phyloP scores from a whole-genome alignment of 352 stramenopile genomes.

The Phytophthora macrochlamydospora region DNA sequence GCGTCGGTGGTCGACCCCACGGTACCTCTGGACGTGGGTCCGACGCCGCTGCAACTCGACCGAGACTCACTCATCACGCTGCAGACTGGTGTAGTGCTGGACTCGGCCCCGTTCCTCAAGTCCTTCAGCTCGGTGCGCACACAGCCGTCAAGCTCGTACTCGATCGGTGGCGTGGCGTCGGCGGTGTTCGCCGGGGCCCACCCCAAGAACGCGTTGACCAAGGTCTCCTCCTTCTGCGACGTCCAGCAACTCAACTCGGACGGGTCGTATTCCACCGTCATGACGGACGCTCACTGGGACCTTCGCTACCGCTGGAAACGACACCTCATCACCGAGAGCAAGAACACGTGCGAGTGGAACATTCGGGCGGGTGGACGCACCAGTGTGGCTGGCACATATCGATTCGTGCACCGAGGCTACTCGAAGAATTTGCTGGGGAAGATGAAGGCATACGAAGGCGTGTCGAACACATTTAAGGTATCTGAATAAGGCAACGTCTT shows the following conservation, averaged over 20 bases:
- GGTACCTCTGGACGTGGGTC: too few species aligned
- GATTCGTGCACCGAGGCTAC: slow-evolving; percentile 48
- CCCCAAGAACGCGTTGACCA: slow-evolving; percentile 45
- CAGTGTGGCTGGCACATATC: slow-evolving; percentile 40
- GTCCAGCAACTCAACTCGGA: slow-evolving; percentile 35
- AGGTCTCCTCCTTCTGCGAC: slow-evolving; percentile 50
- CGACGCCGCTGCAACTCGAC: too few species aligned
- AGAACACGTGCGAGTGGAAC: slow-evolving; percentile 2
- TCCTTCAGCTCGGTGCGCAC: too few species aligned
- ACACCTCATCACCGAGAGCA: slow-evolving; percentile 34
- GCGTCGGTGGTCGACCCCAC: too few species aligned
- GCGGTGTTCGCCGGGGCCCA: slow-evolving; percentile 29
- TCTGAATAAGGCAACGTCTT: not conserved
- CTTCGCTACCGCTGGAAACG: slow-evolving; percentile 45
- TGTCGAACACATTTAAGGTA: slow-evolving; percentile 36
- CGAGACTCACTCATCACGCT: too few species aligned
- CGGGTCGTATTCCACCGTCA: slow-evolving; percentile 26
- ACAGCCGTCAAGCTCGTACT: too few species aligned
- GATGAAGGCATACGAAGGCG: slow-evolving; percentile 37
- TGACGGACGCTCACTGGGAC: slow-evolving; percentile 61
- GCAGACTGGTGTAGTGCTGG: too few species aligned
- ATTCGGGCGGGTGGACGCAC: slow-evolving; percentile 32
- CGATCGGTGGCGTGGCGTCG: too few species aligned
- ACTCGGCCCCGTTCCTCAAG: too few species aligned
- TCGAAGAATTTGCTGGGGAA: slow-evolving; percentile 38